Evolutionary conservation across 1,284 basidiomycete species (phyloP).

Genomic region (Microbotryum scabiosae): DNA sequence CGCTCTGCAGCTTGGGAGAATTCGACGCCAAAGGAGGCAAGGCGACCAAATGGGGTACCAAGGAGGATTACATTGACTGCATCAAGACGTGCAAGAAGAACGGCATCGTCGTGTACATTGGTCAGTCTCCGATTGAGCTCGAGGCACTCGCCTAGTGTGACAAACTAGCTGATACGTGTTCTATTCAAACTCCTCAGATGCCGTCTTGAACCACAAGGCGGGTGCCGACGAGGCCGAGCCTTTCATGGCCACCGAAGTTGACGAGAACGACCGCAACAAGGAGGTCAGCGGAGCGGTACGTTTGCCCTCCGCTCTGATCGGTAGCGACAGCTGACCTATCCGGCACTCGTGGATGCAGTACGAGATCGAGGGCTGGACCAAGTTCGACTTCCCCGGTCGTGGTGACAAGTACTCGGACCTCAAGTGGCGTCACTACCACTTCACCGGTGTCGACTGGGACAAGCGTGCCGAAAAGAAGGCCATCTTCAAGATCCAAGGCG

Average conservation of each 20-base stretch:
- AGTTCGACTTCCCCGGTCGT: conserved; percentile 71
- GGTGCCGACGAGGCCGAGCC: conserved; percentile 73
- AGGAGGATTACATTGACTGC: conserved; percentile 64
- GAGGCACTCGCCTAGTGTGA: too few relatives aligned
- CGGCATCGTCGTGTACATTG: conserved; percentile 59
- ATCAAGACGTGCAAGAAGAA: conserved; percentile 46
- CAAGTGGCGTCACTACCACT: conserved; percentile 43
- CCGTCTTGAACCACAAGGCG: conserved; percentile 49
- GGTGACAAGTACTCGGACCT: conserved; percentile 53
- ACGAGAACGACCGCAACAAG: conserved; percentile 47
- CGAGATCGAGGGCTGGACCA: conserved; percentile 76
- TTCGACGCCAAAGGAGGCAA: conserved; percentile 76
- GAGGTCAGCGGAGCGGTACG: conserved; percentile 49
- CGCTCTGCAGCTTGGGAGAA: conserved; percentile 58
- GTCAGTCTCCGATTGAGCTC: conserved; percentile 40
- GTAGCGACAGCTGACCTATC: too few relatives aligned
- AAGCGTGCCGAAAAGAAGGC: conserved; percentile 49
- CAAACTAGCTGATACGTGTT: conserved; percentile 32
- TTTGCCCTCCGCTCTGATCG: too few relatives aligned
- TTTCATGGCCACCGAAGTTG: conserved; percentile 67
- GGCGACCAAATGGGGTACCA: conserved; percentile 81
- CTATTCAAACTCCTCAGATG: conserved; percentile 44
- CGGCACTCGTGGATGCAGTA: conserved; percentile 32
- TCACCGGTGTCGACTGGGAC: conserved; percentile 76
- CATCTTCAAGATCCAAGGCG: conserved; percentile 46